Evolutionary conservation across 2,329 filamentous ascomycete species (phyloP).

Genomic region (Phyllosticta citrichinensis): DNA sequence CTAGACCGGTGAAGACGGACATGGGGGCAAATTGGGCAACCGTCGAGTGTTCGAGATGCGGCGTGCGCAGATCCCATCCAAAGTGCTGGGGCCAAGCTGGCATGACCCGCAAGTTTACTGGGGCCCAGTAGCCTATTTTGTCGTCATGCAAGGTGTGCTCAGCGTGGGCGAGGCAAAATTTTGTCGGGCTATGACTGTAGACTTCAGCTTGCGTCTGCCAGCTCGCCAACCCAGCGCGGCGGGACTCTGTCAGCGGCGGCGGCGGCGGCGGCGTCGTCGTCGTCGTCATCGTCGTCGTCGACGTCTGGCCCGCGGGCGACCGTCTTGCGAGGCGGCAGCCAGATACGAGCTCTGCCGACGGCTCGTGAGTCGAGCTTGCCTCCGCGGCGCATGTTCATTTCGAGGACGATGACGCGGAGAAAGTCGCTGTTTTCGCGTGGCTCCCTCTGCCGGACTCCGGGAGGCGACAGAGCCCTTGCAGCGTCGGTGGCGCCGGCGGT

Average conservation of each 20-base stretch:
- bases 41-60: neutral
- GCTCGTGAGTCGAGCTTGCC: slow-evolving; percentile 50
- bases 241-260: slow-evolving; percentile 25
- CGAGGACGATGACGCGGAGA: slow-evolving; percentile 52
- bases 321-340: slow-evolving; percentile 47
- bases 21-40: neutral
- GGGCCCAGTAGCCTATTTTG: neutral
- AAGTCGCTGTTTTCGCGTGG: slow-evolving; percentile 55
- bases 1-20: neutral
- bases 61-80: neutral
- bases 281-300: slow-evolving; percentile 16
- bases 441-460: slow-evolving; percentile 47
- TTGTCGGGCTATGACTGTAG: neutral
- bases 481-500: slow-evolving; percentile 33
- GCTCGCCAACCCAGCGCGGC: slow-evolving; percentile 25
- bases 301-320: slow-evolving; percentile 14
- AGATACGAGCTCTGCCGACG: slow-evolving; percentile 47
- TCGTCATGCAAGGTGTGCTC: neutral
- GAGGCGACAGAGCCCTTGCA: slow-evolving; percentile 30
- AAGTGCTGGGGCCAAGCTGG: neutral
- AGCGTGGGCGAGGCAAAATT: neutral
- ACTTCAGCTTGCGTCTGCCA: slow-evolving; percentile 4
- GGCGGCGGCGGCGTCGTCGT: no score
- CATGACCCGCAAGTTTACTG: neutral
- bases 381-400: slow-evolving; percentile 57